Evolutionary conservation across 345 rosid genomes (phyloP), one percentile per base, ranked within the genome.

Genomic region (Salix purpurea): DNA sequence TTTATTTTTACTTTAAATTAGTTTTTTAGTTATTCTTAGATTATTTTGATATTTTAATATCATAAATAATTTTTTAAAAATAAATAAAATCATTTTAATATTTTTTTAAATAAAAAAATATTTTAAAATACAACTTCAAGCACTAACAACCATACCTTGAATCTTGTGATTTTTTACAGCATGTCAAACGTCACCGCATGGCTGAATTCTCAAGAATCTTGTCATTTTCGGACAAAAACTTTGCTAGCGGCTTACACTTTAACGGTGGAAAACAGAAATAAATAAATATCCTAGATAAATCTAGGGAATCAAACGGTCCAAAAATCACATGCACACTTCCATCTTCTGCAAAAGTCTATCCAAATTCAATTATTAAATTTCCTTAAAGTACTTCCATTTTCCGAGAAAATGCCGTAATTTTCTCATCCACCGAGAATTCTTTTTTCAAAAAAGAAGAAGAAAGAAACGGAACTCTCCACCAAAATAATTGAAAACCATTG

Each of bases 351-450:
- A 58, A 58, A 58, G n/a, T 42, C 52, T 52, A n/a, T 40, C 71
- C 0, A 24, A 13, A 21, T 44, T 54, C 28, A 23, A 32, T 46
- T 39, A 68, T 58, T 56, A 68, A 76, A 32, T 40, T 76, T 39
- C 28, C 11, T 21, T 9, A 19, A 67, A 75, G 72, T 52, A 50
- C 64, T 10, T 76, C 16, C 73, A 68, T 76, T 76, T 76, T 76
- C 78, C 73, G 68, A 76, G 78, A 76, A 54, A 76, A 75, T 67
- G 73, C 78, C 78, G 78, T 16, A 75, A 61, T 75, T 75, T 56
- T 75, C 78, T 75, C 78, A 58, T 68, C 68, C 58, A 68, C 67
- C 78, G 67, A 76, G 78, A 69, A 58, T 37, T 16, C 13, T 14
- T 23, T 23, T 18, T 19, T 4, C 0, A 34, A 65, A 19, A 13